phyloP scores from a whole-genome alignment of 345 rosid genomes.

The Brassica carinata region DNA sequence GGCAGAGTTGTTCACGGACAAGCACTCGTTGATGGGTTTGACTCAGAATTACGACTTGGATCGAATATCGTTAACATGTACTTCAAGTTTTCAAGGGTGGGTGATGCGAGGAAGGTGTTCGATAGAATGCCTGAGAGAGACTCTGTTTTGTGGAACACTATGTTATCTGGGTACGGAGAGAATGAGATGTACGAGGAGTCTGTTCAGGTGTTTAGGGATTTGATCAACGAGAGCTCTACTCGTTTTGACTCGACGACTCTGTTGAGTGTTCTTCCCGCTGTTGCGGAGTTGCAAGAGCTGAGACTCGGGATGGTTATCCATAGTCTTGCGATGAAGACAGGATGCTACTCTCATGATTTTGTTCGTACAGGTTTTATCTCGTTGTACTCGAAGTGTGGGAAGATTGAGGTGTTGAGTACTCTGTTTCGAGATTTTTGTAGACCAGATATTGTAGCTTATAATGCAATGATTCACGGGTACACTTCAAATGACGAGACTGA shows the following conservation, averaged over 20 bases:
- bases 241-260: slow-evolving; percentile 56
- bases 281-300: slow-evolving; percentile 68
- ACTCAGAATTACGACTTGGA: slow-evolving; percentile 59
- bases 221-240: slow-evolving; percentile 47
- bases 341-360: slow-evolving; percentile 53
- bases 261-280: slow-evolving; percentile 66
- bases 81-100: slow-evolving; percentile 47
- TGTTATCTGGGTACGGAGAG: slow-evolving; percentile 63
- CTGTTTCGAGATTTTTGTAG: slow-evolving; percentile 54
- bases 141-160: slow-evolving; percentile 63
- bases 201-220: slow-evolving; percentile 48
- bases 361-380: slow-evolving; percentile 68
- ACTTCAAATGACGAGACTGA: slow-evolving; percentile 53
- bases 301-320: slow-evolving; percentile 64
- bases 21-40: slow-evolving; percentile 57
- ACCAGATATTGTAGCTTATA: slow-evolving; percentile 71
- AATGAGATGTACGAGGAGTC: slow-evolving; percentile 53
- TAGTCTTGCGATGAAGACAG: slow-evolving; percentile 54
- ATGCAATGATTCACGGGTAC: slow-evolving; percentile 83
- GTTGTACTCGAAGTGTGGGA: slow-evolving; percentile 63
- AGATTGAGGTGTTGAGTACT: slow-evolving; percentile 40
- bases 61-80: slow-evolving; percentile 62
- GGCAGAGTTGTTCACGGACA: slow-evolving; percentile 56
- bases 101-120: slow-evolving; percentile 57
- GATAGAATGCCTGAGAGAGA: slow-evolving; percentile 64